A percentile compares a stretch with the other conserved stretches of the same genome.
Conservation (phyloP, 2,329 filamentous ascomycete species). For the Penicillium verrucosum region DNA sequence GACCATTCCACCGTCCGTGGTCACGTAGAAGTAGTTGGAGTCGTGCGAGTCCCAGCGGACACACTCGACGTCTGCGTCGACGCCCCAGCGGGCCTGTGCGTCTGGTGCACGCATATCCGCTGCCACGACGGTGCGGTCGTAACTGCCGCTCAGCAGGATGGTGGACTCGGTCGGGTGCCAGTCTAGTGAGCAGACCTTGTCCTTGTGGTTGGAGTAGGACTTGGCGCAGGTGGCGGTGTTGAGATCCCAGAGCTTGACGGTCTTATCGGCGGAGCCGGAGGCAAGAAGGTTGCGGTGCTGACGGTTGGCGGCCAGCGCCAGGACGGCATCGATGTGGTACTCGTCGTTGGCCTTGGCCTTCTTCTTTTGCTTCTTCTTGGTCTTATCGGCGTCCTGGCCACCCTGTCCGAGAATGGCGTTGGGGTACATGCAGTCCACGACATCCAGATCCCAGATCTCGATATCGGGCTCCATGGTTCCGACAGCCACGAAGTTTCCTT, state of each 20-base stretch:
- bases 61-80: slow-evolving; percentile 92
- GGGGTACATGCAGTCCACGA: slow-evolving; percentile 96
- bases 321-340: slow-evolving; percentile 90
- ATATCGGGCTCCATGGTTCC: slow-evolving; percentile 98
- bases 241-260: slow-evolving; percentile 96
- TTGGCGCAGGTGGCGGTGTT: slow-evolving; percentile 90
- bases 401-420: slow-evolving; percentile 89
- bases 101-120: slow-evolving; percentile 94
- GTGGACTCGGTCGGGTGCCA: slow-evolving; percentile 90
- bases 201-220: slow-evolving; percentile 91
- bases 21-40: slow-evolving; percentile 89
- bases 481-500: slow-evolving; percentile 88
- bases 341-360: slow-evolving; percentile 84
- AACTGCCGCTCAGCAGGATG: slow-evolving; percentile 85
- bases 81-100: slow-evolving; percentile 80
- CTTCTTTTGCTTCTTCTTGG: slow-evolving; percentile 77
- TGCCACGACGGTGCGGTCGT: slow-evolving; percentile 91
- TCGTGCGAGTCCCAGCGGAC: slow-evolving; percentile 93
- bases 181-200: slow-evolving; percentile 94
- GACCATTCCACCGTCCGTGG: slow-evolving; percentile 85
- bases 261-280: slow-evolving; percentile 93
- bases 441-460: slow-evolving; percentile 96
- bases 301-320: slow-evolving; percentile 87
- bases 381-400: slow-evolving; percentile 45
- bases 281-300: slow-evolving; percentile 92